These are phyloP conservation scores for Fusarium anthophilum DNA, from an alignment of 2,329 filamentous ascomycete species.

Conservation along the genomic window DNA sequence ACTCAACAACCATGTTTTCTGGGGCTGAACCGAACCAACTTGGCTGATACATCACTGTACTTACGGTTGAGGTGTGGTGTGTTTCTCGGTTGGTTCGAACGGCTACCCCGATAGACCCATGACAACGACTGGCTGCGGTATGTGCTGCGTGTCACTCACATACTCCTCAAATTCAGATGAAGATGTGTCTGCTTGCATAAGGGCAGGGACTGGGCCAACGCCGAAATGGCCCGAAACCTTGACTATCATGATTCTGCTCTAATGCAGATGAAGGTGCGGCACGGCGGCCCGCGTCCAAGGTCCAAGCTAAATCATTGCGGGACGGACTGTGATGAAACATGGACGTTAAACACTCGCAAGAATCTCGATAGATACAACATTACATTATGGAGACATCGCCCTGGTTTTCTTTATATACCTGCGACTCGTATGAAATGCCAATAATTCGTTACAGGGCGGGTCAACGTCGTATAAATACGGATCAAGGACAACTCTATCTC, in stretches of 20 bases:
- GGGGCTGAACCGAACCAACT: background rate
- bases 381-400: background rate
- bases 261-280: slow-evolving; percentile 9
- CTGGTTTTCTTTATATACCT: slow-evolving; percentile 1
- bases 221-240: background rate
- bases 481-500: background rate
- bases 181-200: background rate
- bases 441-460: background rate
- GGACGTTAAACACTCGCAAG: background rate
- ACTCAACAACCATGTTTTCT: background rate
- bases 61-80: background rate
- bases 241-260: background rate
- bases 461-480: background rate
- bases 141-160: background rate
- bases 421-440: background rate
- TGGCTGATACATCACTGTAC: background rate
- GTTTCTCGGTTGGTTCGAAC: background rate
- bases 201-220: background rate
- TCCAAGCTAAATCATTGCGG: slow-evolving; percentile 18
- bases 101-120: background rate
- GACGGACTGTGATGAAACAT: slow-evolving; percentile 12
- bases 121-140: background rate
- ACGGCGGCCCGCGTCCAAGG: slow-evolving; percentile 16
- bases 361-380: background rate
- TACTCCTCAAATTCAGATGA: background rate